A percentile compares a stretch with the other conserved stretches of the same genome.
Conservation (phyloP, 176 grass and related monocot genomes). For the Pontederia crassipes region DNA sequence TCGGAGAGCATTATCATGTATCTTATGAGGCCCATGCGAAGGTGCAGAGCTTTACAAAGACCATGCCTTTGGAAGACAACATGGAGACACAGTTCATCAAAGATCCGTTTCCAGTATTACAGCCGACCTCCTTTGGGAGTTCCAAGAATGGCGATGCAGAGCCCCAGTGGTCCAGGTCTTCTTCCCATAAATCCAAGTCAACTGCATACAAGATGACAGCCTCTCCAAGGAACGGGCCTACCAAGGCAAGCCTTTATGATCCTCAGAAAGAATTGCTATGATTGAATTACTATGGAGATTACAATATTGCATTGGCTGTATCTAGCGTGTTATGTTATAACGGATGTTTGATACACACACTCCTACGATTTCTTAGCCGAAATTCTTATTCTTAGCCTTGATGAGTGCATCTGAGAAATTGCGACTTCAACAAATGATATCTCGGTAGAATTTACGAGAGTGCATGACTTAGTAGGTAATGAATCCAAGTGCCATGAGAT, state of each 20-base stretch:
- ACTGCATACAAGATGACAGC: neutral
- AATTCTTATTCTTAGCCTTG: too few species aligned
- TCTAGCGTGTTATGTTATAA: too few species aligned
- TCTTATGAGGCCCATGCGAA: neutral
- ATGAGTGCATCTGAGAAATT: too few species aligned
- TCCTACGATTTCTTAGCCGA: too few species aligned
- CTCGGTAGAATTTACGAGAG: too few species aligned
- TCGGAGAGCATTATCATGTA: neutral
- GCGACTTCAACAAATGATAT: too few species aligned
- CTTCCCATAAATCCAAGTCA: constrained; percentile 10
- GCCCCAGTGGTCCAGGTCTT: neutral
- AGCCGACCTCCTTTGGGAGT: neutral
- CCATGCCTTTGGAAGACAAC: neutral
- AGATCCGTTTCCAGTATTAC: neutral
- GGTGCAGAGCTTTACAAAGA: neutral
- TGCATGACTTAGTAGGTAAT: too few species aligned
- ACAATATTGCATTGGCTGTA: too few species aligned
- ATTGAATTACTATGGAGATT: neutral
- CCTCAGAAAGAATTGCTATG: neutral
- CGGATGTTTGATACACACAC: too few species aligned
- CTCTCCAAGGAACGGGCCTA: neutral
- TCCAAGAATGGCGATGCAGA: neutral
- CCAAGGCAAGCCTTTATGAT: constrained; percentile 7
- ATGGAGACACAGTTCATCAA: neutral
- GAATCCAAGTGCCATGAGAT: too few species aligned